A percentile compares a stretch with the other conserved stretches of the same genome.
Conservation (phyloP, 2,329 filamentous ascomycete genomes). For the Penicillium sp. region DNA sequence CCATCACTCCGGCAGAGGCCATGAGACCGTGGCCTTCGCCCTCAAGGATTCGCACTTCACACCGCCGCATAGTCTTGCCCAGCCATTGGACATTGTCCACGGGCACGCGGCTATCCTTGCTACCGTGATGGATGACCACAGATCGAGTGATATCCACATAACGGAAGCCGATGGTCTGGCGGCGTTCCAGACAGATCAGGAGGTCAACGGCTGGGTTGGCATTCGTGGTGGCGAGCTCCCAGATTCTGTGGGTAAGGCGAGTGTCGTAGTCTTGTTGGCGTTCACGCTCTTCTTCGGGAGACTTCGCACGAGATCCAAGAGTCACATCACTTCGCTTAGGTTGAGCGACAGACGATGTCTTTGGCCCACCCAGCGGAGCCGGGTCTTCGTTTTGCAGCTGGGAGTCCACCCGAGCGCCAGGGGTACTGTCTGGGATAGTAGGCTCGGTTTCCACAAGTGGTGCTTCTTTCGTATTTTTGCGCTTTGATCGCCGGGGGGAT, state of each 20-base stretch:
- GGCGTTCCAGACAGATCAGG: conserved; percentile 84
- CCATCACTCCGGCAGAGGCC: conserved; percentile 92
- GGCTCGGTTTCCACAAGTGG: conserved; percentile 44
- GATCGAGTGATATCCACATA: conserved; percentile 93
- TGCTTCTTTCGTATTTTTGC: conserved; percentile 49
- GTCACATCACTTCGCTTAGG: conserved; percentile 24
- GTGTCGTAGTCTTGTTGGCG: conserved; percentile 65
- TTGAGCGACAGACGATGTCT: conserved; percentile 17
- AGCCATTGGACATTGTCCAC: conserved; percentile 95
- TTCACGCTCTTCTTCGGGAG: conserved; percentile 33
- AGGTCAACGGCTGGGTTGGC: conserved; percentile 94
- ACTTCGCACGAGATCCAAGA: conserved; percentile 20
- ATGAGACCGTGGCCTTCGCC: conserved; percentile 94
- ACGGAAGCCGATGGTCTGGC: conserved; percentile 88
- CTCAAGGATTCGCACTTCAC: conserved; percentile 85
- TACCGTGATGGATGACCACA: conserved; percentile 92
- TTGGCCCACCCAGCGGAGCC: conserved; percentile 15
- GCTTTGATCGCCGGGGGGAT: conserved; percentile 59
- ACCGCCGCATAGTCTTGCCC: conserved; percentile 87
- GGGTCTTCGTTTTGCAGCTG: conserved; percentile 21
- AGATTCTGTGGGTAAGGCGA: conserved; percentile 87
- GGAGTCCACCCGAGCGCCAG: conserved; percentile 12
- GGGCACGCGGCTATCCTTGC: conserved; percentile 83
- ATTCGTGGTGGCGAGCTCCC: conserved; percentile 85
- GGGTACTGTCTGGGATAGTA: conserved; percentile 48